Evolutionary conservation across 345 rosid genomes (phyloP).

Genomic region (Acer campestre): DNA sequence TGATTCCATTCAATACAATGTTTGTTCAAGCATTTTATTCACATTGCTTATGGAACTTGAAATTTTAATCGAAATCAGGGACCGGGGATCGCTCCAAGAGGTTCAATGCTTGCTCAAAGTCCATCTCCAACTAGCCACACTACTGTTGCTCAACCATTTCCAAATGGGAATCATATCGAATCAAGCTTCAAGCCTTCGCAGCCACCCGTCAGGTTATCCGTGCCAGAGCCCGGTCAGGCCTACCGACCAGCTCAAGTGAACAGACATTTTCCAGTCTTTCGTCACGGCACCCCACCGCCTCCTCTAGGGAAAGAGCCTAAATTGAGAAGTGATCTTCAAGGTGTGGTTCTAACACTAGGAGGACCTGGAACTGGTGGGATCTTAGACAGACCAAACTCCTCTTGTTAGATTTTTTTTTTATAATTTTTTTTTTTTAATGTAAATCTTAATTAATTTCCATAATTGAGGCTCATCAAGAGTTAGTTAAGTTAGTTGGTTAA

Average conservation of each 20-base stretch:
- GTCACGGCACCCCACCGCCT: slow-evolving; percentile 23
- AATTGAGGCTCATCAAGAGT: neutral
- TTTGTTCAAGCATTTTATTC: neutral
- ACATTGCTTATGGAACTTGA: neutral
- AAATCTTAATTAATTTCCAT: neutral
- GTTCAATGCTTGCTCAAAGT: slow-evolving; percentile 30
- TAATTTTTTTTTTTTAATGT: neutral
- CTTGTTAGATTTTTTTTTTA: neutral
- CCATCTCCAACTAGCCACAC: slow-evolving; percentile 29
- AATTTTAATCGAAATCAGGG: slow-evolving; percentile 31
- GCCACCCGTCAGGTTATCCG: slow-evolving; percentile 18
- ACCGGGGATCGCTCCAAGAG: slow-evolving; percentile 29
- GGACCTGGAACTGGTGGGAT: slow-evolving; percentile 53
- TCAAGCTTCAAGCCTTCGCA: slow-evolving; percentile 23
- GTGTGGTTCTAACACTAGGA: slow-evolving; percentile 71
- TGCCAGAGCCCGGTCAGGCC: slow-evolving; percentile 26
- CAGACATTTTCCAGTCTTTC: slow-evolving; percentile 22
- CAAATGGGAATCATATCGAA: slow-evolving; percentile 24
- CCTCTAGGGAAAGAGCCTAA: slow-evolving; percentile 33
- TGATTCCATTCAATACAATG: neutral
- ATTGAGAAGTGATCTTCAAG: slow-evolving; percentile 63
- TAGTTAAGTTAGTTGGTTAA: slow-evolving; percentile 3
- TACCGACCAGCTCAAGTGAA: slow-evolving; percentile 27
- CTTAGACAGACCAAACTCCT: slow-evolving; percentile 16
- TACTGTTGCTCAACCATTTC: slow-evolving; percentile 23